Base-by-base conservation (phyloP, 176 grass and related monocot species). In the Calamus simplicifolius region DNA sequence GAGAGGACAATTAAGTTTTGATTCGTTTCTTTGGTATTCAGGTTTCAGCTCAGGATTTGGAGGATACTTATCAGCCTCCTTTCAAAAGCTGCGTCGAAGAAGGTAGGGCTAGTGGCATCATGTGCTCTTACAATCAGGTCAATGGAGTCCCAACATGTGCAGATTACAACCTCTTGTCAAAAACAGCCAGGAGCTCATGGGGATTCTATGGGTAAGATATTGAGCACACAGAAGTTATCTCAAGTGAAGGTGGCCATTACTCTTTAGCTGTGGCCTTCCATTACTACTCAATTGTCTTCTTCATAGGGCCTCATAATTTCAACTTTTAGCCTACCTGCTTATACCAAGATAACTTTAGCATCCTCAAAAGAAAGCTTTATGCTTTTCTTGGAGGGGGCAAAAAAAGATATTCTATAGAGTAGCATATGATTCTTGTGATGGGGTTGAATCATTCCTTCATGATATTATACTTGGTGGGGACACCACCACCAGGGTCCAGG, bases 81-180 rank as follows among this genome's bases (percentile, higher is more conserved):
- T 96, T 96, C 81, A 85, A 78, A 75, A 96, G 92, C 62, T 96
- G 92, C 51, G 73, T 96, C 5, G 81, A 82, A 50, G 87, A 96
- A 17, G 92, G 92, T 48, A 66, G 77, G 6, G 84, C 92, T 28
- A 96, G 80, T 10, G 87, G 87, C 29, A 77, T 96, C 70, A 96
- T 96, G 92, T 96, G 92, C 66, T 81, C 92, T 19, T 96, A 96
- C 70, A 96, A 96, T 69, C 83, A 79, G 35, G 92, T 96, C 64
- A 96, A 96, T 56, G 92, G 92, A 7, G 77, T 96, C 18, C 92
- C 92, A 6, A 78, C 80, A 72, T 96, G 92, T 62, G 92, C 83
- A 0, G 92, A 96, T 50, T 77, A 90, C 28, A 82, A 96, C 61
- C 85, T 96, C 25, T 84, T 96, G 56, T 76, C 83, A 58, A 84